Base-by-base conservation (phyloP, 805 yeast genomes). In the Priceomyces carsonii region DNA sequence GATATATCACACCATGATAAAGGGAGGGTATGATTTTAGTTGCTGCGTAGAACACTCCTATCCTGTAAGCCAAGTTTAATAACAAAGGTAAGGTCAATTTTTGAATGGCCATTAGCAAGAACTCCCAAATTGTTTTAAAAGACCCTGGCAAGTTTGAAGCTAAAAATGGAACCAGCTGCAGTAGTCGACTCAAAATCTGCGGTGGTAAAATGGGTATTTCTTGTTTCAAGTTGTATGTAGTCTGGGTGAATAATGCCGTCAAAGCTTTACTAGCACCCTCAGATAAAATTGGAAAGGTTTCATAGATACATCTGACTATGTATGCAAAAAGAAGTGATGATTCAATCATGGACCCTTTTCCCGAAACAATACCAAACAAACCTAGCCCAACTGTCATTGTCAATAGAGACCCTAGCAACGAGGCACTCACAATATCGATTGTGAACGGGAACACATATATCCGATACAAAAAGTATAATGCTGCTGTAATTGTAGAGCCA, bases 221-320 rank as follows among this genome's bases (percentile, higher is more conserved):
- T 31, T 55, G 50, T 26, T 48, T 52, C 29, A 65, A 47, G 47
- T 61, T 56, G 33, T 42, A 29, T 5, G 69, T 61, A 5, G 69
- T 60, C 38, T 55, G 65, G 8, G 61, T 53, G 36, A 66, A 53
- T 27, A 66, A 37, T 7, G 51, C 39, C 3, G 69, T 47, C 21
- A 66, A 48, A 3, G 66, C 51, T 35, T 51, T 47, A 16, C 59
- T 47, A 13, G 72, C 71, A 40, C 57, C 66, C 35, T 79, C 77
- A 6, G 90, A 82, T 44, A 91, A 73, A 48, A 85, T 89, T 1
- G 98, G 96, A 50, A 91, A 88, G 3, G 95, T 80, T 55, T 90
- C 95, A 59, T 93, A 93, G 42, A 90, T 79, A 50, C 96, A 88
- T 55, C 95, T 85, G 18, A 93, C 96, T 42, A 91, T 82, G 60